Evolutionary conservation across 1,139 yeast species (phyloP), one percentile per base, ranked within the genome.

Genomic region (Nakaseomyces glabratus): DNA sequence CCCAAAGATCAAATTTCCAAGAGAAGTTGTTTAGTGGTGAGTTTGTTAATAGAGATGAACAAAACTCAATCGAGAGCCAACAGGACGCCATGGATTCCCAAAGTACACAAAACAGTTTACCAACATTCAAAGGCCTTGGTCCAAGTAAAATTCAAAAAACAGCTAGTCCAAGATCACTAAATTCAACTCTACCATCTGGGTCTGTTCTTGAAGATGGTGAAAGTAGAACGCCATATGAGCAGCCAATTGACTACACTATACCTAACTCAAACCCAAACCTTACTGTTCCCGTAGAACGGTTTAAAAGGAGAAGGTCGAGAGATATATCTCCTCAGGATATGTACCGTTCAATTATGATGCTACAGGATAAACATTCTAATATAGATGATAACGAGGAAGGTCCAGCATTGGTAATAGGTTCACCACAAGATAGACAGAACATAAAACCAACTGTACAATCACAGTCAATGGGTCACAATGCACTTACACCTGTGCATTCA

Each of bases 241-340:
- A 9, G 8, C 22, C 22, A 4, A 17, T 23, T 6, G n/a, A 15
- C 4, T 21, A 18, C 7, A 11, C 6, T 12, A 16, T 16, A 3
- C n/a, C 10, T 11, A 4, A 11, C 4, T 21, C 28, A 5, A 16
- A 22, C 4, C 4, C 21, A 13, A 6, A 20, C 4, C 7, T 6
- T 8, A 20, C 22, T 14, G 16, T 3, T 11, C 20, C 11, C 9
- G 25, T 15, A 6, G 55, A 50, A 38, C 51, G 45, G 11, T 52
- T 53, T 36, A 47, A 49, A 10, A 47, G 58, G 29, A 44, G 59
- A 22, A 39, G 71, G 18, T 60, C 67, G 13, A 63, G 66, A 15
- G 77, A 77, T 25, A 63, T 82, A 8, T 77, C 77, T 21, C 95
- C 95, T 1, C 74, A 81, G 34, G 95, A 86, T 51, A 79, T 86